Base-by-base conservation (phyloP, 306 rosid genomes). In the Astragalus glycyphyllos region DNA sequence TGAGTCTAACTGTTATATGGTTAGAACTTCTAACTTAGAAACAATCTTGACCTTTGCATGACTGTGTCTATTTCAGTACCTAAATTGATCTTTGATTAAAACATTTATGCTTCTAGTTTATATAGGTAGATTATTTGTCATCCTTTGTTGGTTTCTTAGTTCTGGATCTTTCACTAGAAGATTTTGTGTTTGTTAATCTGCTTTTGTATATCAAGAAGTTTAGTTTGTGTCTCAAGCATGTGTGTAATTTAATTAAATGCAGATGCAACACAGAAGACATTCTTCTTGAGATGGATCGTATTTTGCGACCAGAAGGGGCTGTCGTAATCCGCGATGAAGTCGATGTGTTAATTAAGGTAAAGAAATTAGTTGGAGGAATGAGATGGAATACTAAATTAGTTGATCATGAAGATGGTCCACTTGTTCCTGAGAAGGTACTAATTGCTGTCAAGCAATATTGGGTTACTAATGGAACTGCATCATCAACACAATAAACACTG, bases 331-430 rank as follows among this genome's bases (percentile, higher is more conserved):
- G 97, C 0, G 98, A 94, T 7, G 96, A 86, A 73, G 98, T 94
- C 0, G 96, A 90, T 29, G 61, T 71, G 46, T 80, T 94, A 34
- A 74, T 89, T 10, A 90, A 80, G 79, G 92, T 94, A 48, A 94
- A 86, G 88, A 87, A 90, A 77, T 65, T 84, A 57, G 69, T 86
- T 35, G 89, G 86, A 65, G 98, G 97, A 76, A 87, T 94, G 95
- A 84, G 95, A 67, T 94, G 96, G 98, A 84, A 90, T 60, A 72
- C 88, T 0, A 94, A 87, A 89, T 64, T 94, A 96, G 92, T 88
- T 61, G 98, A 94, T 83, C 98, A 90, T 45, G 98, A 94, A 59
- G 97, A 94, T 68, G 97, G 98, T 9, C 98, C 98, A 1, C 92
- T 94, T 44, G 89, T 94, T 48, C 86, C 98, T 8, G 96, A 87